These are phyloP conservation scores for Parsonsia alboflavescens DNA, from an alignment of 257 asterid species.

Conservation along the genomic window DNA sequence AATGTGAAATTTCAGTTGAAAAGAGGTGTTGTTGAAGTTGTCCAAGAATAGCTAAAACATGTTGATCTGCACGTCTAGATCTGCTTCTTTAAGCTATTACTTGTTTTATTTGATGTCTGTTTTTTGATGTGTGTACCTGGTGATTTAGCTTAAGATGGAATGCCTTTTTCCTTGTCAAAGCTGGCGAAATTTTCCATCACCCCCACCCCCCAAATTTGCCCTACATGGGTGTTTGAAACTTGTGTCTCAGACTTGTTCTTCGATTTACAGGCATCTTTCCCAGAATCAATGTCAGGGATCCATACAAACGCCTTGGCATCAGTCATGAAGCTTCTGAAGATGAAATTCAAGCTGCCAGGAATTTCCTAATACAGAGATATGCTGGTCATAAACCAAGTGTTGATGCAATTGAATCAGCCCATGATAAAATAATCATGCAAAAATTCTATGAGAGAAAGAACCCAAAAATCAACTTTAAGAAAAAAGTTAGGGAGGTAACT, in stretches of 20 bases:
- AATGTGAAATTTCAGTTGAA: neutral
- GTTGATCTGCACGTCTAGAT: neutral
- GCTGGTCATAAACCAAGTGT: constrained; percentile 81
- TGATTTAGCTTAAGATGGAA: neutral
- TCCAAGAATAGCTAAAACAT: neutral
- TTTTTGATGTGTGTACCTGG: neutral
- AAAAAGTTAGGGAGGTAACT: constrained; percentile 78
- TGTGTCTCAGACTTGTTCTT: constrained; percentile 2
- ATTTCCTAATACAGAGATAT: constrained; percentile 73
- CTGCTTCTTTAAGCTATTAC: neutral
- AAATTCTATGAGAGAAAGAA: constrained; percentile 83
- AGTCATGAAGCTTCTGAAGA: constrained; percentile 87
- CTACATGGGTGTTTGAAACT: constrained; percentile 10
- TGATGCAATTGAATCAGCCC: constrained; percentile 94
- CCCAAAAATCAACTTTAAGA: constrained; percentile 81
- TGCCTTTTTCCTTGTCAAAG: neutral
- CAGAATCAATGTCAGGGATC: constrained; percentile 74
- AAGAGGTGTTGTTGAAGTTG: neutral
- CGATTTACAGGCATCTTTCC: constrained; percentile 64
- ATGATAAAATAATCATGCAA: constrained; percentile 93
- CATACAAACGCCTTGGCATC: constrained; percentile 93
- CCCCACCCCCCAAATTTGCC: no score
- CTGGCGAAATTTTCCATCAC: neutral
- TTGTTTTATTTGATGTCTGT: neutral
- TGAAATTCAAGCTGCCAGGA: constrained; percentile 86